Base-by-base conservation (phyloP, 352 stramenopile genomes). In the Pythium diclinum region DNA sequence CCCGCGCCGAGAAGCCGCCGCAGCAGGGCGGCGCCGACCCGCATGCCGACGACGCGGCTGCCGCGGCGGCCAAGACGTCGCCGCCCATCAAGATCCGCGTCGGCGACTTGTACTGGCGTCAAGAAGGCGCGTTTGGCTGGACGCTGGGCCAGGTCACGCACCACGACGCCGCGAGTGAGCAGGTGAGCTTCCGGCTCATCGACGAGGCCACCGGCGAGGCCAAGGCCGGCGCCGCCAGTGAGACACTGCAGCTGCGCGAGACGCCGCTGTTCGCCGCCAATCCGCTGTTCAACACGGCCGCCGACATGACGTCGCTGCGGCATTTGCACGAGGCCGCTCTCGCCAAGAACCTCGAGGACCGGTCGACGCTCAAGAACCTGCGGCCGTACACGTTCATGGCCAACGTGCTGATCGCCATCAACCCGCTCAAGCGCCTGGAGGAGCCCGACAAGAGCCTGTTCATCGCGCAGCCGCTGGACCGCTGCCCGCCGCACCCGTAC, bases 281-380 rank as follows among this genome's bases (percentile, higher is more conserved):
- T 65, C 84, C 86, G 53, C 63, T 93, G 10, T 87, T 90, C 63
- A 76, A 67, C 38, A 92, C 84, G 13, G 77, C 82, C 14, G 76
- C 81, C 17, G 40, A 95, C 48, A 95, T 95, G 84, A 95, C 86
- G 66, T 91, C 84, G 56, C 72, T 95, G 28, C 79, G 84, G 34
- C 81, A 95, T 48, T 63, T 95, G 54, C 84, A 95, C 60, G 89
- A 97, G 67, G 84, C 88, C 14, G 88, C 88, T 42, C 65, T 92
- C 44, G 86, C 89, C 54, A 96, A 96, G 66, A 94, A 96, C 68
- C 69, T 97, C 44, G 77, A 95, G 52, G 90, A 96, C 69, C 84
- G 88, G 9, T 73, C 87, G 54, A 72, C 79, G 21, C 65, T 95
- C 21, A 60, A 91, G 44, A 83, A 91, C 64, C 77, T 92, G 55